Evolutionary conservation across 2,329 filamentous ascomycete species (phyloP).

Genomic region (Colletotrichum phormii): DNA sequence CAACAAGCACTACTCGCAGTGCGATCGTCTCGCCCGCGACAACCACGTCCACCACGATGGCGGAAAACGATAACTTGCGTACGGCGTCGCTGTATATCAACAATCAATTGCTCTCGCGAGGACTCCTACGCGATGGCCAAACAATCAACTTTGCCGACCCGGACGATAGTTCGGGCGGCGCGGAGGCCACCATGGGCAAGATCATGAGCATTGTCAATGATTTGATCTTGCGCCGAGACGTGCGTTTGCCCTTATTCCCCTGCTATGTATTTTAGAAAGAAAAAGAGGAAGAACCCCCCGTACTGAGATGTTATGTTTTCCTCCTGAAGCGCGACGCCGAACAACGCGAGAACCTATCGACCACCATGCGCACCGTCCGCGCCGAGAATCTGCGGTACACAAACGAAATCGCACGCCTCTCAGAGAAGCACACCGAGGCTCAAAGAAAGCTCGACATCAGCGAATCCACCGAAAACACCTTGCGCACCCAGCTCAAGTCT

Average conservation of each 20-base stretch:
- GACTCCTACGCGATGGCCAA: conserved; percentile 75
- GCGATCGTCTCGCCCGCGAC: conserved; percentile 10
- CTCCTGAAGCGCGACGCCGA: conserved; percentile 83
- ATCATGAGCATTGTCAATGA: conserved; percentile 97
- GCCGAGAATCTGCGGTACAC: conserved; percentile 80
- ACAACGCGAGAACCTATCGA: conserved; percentile 84
- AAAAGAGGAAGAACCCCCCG: background rate
- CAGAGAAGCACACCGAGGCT: conserved; percentile 65
- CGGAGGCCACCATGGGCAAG: conserved; percentile 79
- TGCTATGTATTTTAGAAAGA: background rate
- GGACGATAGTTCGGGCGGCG: conserved; percentile 69
- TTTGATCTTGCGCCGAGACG: conserved; percentile 88
- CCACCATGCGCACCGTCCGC: conserved; percentile 80
- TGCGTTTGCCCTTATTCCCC: conserved; percentile 56
- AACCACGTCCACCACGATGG: conserved; percentile 52
- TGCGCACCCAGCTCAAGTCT: conserved; percentile 76
- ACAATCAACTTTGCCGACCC: conserved; percentile 86
- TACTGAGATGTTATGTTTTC: conserved; percentile 23
- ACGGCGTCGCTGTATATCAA: conserved; percentile 80
- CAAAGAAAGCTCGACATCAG: conserved; percentile 67
- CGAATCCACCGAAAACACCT: conserved; percentile 77
- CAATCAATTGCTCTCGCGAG: conserved; percentile 76
- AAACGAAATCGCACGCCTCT: conserved; percentile 71
- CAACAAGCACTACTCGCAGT: background rate
- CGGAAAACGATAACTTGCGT: conserved; percentile 70